Evolutionary conservation across 2,329 filamentous ascomycete genomes (phyloP).

Genomic region (Cercospora sojina): DNA sequence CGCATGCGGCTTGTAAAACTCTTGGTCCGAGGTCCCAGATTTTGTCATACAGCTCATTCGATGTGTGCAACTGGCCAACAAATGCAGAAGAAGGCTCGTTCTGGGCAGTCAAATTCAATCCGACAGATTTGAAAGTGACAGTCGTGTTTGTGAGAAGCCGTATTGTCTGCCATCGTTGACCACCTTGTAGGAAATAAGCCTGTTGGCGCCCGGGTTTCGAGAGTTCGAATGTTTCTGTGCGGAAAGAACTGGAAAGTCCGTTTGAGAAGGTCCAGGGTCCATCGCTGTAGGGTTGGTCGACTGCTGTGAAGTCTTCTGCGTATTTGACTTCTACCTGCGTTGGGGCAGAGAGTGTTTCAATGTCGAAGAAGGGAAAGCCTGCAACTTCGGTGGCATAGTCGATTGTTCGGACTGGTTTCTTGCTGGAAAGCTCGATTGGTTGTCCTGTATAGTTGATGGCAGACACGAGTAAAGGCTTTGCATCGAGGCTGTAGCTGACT

Average conservation of each 20-base stretch:
- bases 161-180: slow-evolving; percentile 45
- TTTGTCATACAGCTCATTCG: slow-evolving; percentile 37
- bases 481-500: neutral
- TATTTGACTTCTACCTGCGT: slow-evolving; percentile 43
- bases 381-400: slow-evolving; percentile 37
- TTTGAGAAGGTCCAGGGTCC: slow-evolving; percentile 37
- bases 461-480: neutral
- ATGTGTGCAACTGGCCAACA: slow-evolving; percentile 36
- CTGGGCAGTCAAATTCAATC: slow-evolving; percentile 37
- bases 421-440: slow-evolving; percentile 1
- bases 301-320: slow-evolving; percentile 36
- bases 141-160: slow-evolving; percentile 39
- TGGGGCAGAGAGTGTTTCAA: slow-evolving; percentile 28
- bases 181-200: slow-evolving; percentile 44
- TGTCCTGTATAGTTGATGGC: neutral
- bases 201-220: slow-evolving; percentile 33
- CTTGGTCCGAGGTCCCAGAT: slow-evolving; percentile 44
- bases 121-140: slow-evolving; percentile 37
- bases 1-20: slow-evolving; percentile 39
- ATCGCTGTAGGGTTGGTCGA: slow-evolving; percentile 35
- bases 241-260: slow-evolving; percentile 39
- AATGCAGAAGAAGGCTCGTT: slow-evolving; percentile 29
- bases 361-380: slow-evolving; percentile 39
- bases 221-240: slow-evolving; percentile 44
- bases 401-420: slow-evolving; percentile 11